These are phyloP conservation scores for Selaginella tamariscina DNA, from an alignment of 75 land plant species.

Conservation along the genomic window DNA sequence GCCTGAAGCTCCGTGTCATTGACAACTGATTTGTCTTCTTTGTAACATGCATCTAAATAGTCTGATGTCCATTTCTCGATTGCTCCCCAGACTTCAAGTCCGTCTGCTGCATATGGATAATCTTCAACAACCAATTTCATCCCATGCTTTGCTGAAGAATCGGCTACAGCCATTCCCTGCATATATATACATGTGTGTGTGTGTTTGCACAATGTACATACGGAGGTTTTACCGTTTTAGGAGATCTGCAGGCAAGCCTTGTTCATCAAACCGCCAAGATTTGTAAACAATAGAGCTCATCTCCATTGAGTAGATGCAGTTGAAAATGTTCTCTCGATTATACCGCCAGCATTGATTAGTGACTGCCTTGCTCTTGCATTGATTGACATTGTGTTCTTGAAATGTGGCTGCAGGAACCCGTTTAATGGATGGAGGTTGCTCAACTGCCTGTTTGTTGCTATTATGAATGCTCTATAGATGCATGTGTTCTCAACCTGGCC, in stretches of 20 bases:
- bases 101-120: conserved; percentile 57
- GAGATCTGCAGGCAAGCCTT: conserved; percentile 9
- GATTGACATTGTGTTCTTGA: conserved; percentile 6
- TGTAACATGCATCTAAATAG: conserved; percentile 34
- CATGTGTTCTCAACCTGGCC: not conserved
- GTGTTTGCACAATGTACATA: not conserved
- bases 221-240: not conserved
- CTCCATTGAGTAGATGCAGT: not conserved
- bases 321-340: not conserved
- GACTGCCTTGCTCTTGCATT: not conserved
- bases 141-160: conserved; percentile 18
- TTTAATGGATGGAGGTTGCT: not conserved
- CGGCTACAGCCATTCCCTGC: conserved; percentile 31
- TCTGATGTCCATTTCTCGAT: conserved; percentile 37
- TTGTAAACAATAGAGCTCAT: conserved; percentile 1
- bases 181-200: not conserved
- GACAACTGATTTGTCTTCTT: conserved; percentile 25
- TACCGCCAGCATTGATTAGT: not conserved
- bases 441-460: not conserved
- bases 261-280: conserved; percentile 1
- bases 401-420: conserved; percentile 13
- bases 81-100: conserved; percentile 52
- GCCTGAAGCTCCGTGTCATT: conserved; percentile 37
- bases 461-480: not conserved
- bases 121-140: conserved; percentile 34